Conservation (phyloP, 2,329 filamentous ascomycete genomes). For the Teratosphaeria nubilosa region DNA sequence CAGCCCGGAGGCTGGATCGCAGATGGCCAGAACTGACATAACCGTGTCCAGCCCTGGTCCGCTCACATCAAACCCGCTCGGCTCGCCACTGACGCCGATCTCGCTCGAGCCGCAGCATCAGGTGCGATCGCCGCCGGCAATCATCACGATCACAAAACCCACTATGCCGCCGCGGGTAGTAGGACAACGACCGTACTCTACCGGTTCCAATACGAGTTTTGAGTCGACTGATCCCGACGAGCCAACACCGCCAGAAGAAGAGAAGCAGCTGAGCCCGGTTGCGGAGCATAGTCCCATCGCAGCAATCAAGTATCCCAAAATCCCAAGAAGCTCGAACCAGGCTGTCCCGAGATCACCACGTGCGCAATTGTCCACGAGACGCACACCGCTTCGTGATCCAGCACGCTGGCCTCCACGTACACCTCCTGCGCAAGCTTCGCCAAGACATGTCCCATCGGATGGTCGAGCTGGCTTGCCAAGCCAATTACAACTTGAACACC, state of each 20-base stretch:
- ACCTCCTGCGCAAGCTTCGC: neutral
- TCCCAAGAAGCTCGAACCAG: constrained; percentile 38
- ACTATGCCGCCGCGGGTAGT: constrained; percentile 15
- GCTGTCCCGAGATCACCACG: constrained; percentile 26
- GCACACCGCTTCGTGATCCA: neutral
- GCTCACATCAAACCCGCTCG: constrained; percentile 1
- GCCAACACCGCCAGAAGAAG: constrained; percentile 35
- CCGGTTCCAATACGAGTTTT: constrained; percentile 34
- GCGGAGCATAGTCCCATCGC: constrained; percentile 34
- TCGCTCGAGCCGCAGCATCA: constrained; percentile 15
- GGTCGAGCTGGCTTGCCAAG: constrained; percentile 3
- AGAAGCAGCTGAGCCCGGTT: constrained; percentile 33
- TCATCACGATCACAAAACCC: constrained; percentile 15
- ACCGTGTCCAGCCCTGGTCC: neutral
- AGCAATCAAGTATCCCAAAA: constrained; percentile 37
- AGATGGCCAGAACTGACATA: constrained; percentile 1
- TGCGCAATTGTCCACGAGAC: neutral
- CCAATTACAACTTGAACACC: neutral
- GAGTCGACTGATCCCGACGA: constrained; percentile 37
- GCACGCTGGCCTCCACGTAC: neutral
- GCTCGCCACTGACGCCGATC: constrained; percentile 12
- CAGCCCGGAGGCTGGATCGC: constrained; percentile 15
- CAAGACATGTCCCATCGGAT: neutral
- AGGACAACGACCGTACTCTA: constrained; percentile 10
- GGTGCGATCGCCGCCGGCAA: constrained; percentile 8